Evolutionary conservation across 345 rosid genomes (phyloP).

Genomic region (Citrus sp.): DNA sequence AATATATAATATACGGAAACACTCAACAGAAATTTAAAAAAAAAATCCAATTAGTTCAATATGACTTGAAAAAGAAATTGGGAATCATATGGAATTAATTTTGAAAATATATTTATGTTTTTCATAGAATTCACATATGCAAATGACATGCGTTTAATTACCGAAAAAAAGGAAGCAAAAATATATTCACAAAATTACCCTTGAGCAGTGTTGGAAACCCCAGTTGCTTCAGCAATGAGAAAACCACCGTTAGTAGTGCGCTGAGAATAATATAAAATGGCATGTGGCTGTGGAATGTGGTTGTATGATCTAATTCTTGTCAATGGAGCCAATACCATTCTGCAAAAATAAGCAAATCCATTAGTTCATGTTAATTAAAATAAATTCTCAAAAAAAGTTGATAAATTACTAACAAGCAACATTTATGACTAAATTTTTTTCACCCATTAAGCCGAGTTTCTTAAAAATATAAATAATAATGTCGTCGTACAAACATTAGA

Average conservation of each 20-base stretch:
- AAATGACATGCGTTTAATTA: not conserved
- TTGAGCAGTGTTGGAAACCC: not conserved
- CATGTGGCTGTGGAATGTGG: not conserved
- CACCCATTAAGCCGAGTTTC: not conserved
- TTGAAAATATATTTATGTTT: no score
- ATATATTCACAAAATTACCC: not conserved
- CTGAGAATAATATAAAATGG: not conserved
- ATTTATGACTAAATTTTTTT: no score
- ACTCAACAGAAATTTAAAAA: no score
- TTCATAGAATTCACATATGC: not conserved
- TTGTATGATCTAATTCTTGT: not conserved
- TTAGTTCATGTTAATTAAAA: no score
- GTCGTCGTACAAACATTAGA: no score
- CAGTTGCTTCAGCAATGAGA: not conserved
- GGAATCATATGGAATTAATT: no score
- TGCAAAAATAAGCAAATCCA: not conserved
- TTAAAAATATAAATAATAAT: no score
- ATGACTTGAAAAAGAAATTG: no score
- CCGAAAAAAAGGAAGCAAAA: rapidly evolving
- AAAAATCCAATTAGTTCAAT: no score
- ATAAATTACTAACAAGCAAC: not conserved
- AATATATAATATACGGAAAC: no score
- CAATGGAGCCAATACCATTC: not conserved
- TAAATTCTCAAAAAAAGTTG: not conserved
- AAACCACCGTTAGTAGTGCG: not conserved